Base-by-base conservation (phyloP, 345 rosid genomes). In the Bruguiera parviflora region DNA sequence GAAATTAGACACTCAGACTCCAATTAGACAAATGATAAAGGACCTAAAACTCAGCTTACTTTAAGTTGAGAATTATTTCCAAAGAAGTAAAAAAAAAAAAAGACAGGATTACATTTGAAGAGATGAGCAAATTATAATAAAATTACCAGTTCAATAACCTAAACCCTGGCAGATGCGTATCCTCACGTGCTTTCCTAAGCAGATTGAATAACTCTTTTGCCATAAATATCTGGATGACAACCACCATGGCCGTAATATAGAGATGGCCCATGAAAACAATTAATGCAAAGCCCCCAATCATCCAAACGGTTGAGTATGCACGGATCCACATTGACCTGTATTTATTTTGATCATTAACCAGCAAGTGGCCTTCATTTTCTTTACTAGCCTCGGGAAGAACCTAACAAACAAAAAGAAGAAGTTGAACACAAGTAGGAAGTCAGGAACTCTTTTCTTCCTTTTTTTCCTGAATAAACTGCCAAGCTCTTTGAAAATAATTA, bases 211-310 rank as follows among this genome's bases (percentile, higher is more conserved):
- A 82, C 80, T 91, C 98, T 79, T 77, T 89, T 53, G 96, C 96
- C 98, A 94, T 94, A 75, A 69, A 89, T 53, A 94, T 88, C 82
- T 94, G 97, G 71, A 94, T 91, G 53, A 94, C 97, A 66, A 94
- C 90, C 27, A 94, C 90, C 98, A 94, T 91, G 53, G 97, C 97
- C n/a, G 94, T 84, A 66, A 94, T 91, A 74, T 85, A 94, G 53
- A 91, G 97, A 86, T 94, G 98, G 3, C 98, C 98, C 96, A 91
- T 82, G 86, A 88, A 91, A 77, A 94, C 95, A 67, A 91, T 64
- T 29, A 91, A 76, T 16, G 83, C 87, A 65, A 94, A 94, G 52
- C 91, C 89, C 49, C 86, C 96, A 79, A 91, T 91, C 98, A 94
- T 94, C 97, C 98, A 94, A 68, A 94, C 58, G 0, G 96, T 84